phyloP scores from a whole-genome alignment of 1,284 basidiomycete species.

The Ceratobasidium sp. region DNA sequence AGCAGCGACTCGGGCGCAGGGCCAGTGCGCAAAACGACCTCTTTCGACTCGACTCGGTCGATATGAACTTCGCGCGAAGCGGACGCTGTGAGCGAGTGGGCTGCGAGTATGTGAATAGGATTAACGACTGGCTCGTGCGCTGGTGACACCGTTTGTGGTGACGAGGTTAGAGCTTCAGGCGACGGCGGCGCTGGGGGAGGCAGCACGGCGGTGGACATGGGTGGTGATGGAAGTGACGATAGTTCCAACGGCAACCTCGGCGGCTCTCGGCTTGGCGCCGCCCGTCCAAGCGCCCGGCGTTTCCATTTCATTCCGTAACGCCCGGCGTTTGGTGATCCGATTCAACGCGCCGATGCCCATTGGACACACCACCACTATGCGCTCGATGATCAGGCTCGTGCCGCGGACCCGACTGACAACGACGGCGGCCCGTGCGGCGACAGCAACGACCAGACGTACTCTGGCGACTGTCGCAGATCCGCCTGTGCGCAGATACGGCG shows the following conservation, averaged over 20 bases:
- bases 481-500: conserved; percentile 87
- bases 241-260: neutral
- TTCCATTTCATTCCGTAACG: neutral
- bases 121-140: conserved; percentile 9
- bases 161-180: neutral
- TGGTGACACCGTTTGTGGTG: neutral
- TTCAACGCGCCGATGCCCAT: conserved; percentile 39
- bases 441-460: conserved; percentile 50
- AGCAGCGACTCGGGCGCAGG: conserved; percentile 13
- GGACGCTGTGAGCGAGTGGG: conserved; percentile 4
- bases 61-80: conserved; percentile 37
- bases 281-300: conserved; percentile 19
- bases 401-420: neutral
- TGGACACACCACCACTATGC: conserved; percentile 29
- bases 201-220: conserved; percentile 33
- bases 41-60: conserved; percentile 20
- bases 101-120: conserved; percentile 28
- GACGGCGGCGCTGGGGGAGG: neutral
- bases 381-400: conserved; percentile 18
- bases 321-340: conserved; percentile 6
- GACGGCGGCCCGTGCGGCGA: neutral
- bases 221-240: conserved; percentile 13
- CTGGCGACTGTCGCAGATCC: conserved; percentile 82
- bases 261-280: conserved; percentile 8
- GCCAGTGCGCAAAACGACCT: conserved; percentile 29